Evolutionary conservation across 1,284 basidiomycete genomes (phyloP).

Genomic region (Pseudozyma sp.): DNA sequence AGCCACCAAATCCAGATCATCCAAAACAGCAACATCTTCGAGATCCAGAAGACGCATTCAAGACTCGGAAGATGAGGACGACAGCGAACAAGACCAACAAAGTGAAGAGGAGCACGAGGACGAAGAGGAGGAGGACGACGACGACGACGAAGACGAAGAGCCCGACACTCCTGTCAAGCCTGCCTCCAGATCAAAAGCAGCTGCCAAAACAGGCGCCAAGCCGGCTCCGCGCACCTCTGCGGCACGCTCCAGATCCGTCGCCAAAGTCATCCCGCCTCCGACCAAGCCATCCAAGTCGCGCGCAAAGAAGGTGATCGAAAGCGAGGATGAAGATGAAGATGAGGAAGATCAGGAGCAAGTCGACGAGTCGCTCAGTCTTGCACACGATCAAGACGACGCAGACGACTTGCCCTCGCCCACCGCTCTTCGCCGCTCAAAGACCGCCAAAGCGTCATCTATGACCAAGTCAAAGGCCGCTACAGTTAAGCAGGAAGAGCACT

Average conservation of each 20-base stretch:
- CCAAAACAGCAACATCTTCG: slow-evolving; percentile 15
- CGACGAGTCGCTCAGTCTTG: slow-evolving; percentile 36
- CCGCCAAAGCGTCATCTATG: slow-evolving; percentile 11
- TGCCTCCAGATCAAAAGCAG: slow-evolving; percentile 22
- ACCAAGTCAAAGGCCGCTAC: slow-evolving; percentile 13
- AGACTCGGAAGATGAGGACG: slow-evolving; percentile 30
- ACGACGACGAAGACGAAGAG: slow-evolving; percentile 21
- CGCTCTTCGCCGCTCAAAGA: slow-evolving; percentile 28
- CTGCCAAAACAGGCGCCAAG: slow-evolving; percentile 19
- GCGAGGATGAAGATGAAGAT: slow-evolving; percentile 35
- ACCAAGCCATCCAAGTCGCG: slow-evolving; percentile 30
- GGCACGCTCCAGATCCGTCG: slow-evolving; percentile 12
- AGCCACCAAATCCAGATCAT: slow-evolving; percentile 13
- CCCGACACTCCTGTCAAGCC: slow-evolving; percentile 35
- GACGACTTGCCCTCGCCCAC: slow-evolving; percentile 25
- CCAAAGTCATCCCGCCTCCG: slow-evolving; percentile 16
- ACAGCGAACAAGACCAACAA: slow-evolving; percentile 17
- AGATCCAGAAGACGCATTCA: slow-evolving; percentile 44
- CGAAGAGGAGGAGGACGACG: slow-evolving; percentile 21
- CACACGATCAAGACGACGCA: slow-evolving; percentile 11
- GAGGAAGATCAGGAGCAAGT: slow-evolving; percentile 23
- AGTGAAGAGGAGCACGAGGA: background rate
- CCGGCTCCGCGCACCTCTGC: slow-evolving; percentile 18
- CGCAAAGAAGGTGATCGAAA: slow-evolving; percentile 25
- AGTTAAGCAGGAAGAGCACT: slow-evolving; percentile 17